Conservation (phyloP, 2,329 filamentous ascomycete species). For the Dryadomyces quercivorus region DNA sequence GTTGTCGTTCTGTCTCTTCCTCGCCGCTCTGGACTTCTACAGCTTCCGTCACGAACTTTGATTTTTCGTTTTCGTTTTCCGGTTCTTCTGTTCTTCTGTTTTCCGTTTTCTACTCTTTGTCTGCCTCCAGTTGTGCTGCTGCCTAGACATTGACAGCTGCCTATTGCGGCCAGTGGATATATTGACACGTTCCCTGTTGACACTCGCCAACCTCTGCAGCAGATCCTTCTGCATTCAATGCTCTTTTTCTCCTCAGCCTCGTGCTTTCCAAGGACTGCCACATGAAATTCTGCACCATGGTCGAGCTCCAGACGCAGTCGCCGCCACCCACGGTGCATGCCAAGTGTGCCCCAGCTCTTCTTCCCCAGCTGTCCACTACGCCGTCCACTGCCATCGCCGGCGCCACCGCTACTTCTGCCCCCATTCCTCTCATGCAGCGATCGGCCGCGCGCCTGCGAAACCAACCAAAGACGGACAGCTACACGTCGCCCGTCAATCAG, state of each 20-base stretch:
- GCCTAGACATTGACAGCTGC: not conserved
- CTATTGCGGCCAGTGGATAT: not conserved
- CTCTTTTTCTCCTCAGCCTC: not conserved
- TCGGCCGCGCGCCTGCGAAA: constrained; percentile 20
- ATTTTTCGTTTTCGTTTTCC: no score
- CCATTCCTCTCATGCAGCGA: constrained; percentile 10
- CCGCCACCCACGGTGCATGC: constrained; percentile 11
- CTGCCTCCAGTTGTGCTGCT: no score
- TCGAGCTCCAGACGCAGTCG: constrained; percentile 15
- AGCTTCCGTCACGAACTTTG: no score
- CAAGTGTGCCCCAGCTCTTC: constrained; percentile 3
- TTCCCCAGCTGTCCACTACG: not conserved
- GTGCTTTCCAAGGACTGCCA: not conserved
- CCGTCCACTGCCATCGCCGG: not conserved
- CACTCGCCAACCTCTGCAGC: not conserved
- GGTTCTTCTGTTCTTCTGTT: no score
- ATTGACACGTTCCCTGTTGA: not conserved
- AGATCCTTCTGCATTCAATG: not conserved
- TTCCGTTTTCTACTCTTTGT: no score
- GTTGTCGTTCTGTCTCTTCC: no score
- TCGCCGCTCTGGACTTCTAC: no score
- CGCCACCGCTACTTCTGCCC: not conserved
- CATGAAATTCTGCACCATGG: constrained; percentile 10
- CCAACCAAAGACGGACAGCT: constrained; percentile 47
- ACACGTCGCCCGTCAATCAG: constrained; percentile 73